Percentiles rank a stretch among this genome's conserved stretches.
Evolutionary conservation across 2,329 filamentous ascomycete species (phyloP).

Genomic region (Elsinoe batatas): DNA sequence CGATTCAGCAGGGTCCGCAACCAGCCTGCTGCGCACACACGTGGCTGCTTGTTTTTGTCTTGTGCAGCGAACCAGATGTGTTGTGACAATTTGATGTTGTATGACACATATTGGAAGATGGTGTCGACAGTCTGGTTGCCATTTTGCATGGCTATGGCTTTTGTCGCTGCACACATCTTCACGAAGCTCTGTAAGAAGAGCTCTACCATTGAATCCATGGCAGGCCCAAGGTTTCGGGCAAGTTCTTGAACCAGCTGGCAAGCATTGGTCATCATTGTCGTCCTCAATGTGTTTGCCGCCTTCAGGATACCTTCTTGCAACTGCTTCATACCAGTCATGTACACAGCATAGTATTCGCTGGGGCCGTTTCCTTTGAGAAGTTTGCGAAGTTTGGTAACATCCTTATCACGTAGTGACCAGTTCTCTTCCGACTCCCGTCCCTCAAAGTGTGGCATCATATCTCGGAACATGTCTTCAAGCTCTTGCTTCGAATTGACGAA

Average conservation of each 20-base stretch:
- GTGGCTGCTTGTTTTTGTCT: slow-evolving; percentile 87
- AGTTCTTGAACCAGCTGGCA: slow-evolving; percentile 79
- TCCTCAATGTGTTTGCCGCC: slow-evolving; percentile 69
- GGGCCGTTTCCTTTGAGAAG: slow-evolving; percentile 77
- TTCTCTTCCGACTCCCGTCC: slow-evolving; percentile 85
- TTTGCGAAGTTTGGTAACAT: slow-evolving; percentile 62
- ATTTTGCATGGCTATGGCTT: slow-evolving; percentile 81
- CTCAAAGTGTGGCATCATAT: slow-evolving; percentile 75
- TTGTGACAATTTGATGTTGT: slow-evolving; percentile 70
- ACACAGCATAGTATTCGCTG: slow-evolving; percentile 62
- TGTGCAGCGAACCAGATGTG: slow-evolving; percentile 74
- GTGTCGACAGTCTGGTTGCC: slow-evolving; percentile 73
- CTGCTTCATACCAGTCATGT: slow-evolving; percentile 59
- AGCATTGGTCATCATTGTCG: slow-evolving; percentile 79
- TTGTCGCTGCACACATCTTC: slow-evolving; percentile 80
- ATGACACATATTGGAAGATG: slow-evolving; percentile 70
- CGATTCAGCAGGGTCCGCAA: slow-evolving; percentile 71
- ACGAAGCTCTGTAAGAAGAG: slow-evolving; percentile 80
- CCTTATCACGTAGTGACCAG: slow-evolving; percentile 80
- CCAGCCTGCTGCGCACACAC: slow-evolving; percentile 72
- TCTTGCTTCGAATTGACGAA: slow-evolving; percentile 79
- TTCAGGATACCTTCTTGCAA: slow-evolving; percentile 85
- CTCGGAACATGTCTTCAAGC: slow-evolving; percentile 75
- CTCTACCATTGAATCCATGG: slow-evolving; percentile 80
- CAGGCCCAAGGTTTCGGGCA: slow-evolving; percentile 63